A percentile compares a stretch with the other conserved stretches of the same genome.
phyloP scores from a whole-genome alignment of 345 rosid genomes.

The Citrus mangshanensis region DNA sequence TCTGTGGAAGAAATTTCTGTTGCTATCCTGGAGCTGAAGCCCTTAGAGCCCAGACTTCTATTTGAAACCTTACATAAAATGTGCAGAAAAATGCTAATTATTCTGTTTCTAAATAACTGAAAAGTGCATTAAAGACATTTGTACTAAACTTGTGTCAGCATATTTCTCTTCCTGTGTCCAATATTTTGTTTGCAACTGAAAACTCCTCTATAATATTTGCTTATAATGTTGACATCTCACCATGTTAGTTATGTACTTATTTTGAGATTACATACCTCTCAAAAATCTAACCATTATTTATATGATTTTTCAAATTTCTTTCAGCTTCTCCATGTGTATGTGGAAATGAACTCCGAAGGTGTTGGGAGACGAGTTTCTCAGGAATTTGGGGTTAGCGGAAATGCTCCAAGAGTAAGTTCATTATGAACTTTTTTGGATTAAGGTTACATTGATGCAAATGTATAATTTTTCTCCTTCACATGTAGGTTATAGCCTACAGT shows the following conservation, averaged over 20 bases:
- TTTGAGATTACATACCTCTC: background rate
- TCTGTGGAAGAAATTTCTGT: background rate
- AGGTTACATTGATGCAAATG: background rate
- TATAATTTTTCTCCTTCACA: background rate
- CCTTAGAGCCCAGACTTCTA: background rate
- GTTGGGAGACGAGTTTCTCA: background rate
- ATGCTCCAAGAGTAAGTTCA: constrained; percentile 17
- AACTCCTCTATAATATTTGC: background rate
- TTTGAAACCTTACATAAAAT: background rate
- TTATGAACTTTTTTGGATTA: background rate
- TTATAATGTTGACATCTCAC: background rate
- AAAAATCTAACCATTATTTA: background rate
- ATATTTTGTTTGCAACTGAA: background rate
- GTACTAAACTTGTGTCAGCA: background rate
- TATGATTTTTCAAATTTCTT: background rate
- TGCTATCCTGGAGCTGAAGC: background rate
- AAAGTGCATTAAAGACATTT: background rate
- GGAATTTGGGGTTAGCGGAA: constrained; percentile 8
- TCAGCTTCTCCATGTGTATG: constrained; percentile 22
- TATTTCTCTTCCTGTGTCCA: background rate
- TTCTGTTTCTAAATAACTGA: background rate
- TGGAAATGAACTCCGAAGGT: background rate
- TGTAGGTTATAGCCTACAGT: constrained; percentile 1
- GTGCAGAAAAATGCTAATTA: background rate
- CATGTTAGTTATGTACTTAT: background rate